A percentile compares a stretch with the other conserved stretches of the same genome.
These are phyloP conservation scores for Quercus wislizeni DNA, from an alignment of 306 rosid species.

Conservation along the genomic window DNA sequence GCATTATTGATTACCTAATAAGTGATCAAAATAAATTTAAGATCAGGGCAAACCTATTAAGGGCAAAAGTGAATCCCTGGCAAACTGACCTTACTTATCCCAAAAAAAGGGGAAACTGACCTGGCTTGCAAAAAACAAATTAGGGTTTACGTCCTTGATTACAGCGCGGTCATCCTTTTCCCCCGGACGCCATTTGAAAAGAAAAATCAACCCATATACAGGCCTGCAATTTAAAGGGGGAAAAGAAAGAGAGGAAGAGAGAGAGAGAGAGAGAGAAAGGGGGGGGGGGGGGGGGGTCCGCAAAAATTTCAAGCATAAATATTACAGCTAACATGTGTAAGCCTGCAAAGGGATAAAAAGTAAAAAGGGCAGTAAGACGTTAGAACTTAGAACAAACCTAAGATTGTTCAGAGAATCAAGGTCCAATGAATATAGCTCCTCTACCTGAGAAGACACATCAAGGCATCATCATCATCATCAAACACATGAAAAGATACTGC, in stretches of 20 bases:
- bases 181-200: constrained; percentile 98
- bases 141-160: constrained; percentile 92
- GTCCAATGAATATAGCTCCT: constrained; percentile 91
- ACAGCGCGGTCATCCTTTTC: constrained; percentile 90
- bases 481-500: neutral
- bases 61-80: neutral
- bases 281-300: neutral
- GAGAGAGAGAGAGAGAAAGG: neutral
- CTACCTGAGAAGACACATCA: constrained; percentile 65
- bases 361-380: constrained; percentile 15
- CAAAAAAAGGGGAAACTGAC: constrained; percentile 31
- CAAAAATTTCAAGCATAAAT: constrained; percentile 12
- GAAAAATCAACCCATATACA: constrained; percentile 90
- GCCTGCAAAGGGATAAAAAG: constrained; percentile 5
- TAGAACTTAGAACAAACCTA: constrained; percentile 49
- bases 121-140: constrained; percentile 97
- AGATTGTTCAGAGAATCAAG: constrained; percentile 73
- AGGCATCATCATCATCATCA: constrained; percentile 25
- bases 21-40: neutral
- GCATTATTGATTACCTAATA: constrained; percentile 92
- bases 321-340: constrained; percentile 1
- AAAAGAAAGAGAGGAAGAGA: neutral
- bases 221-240: constrained; percentile 59
- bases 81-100: constrained; percentile 46
- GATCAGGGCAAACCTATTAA: constrained; percentile 12